phyloP scores from a whole-genome alignment of 352 stramenopile species.

The Globisporangium radiosum region DNA sequence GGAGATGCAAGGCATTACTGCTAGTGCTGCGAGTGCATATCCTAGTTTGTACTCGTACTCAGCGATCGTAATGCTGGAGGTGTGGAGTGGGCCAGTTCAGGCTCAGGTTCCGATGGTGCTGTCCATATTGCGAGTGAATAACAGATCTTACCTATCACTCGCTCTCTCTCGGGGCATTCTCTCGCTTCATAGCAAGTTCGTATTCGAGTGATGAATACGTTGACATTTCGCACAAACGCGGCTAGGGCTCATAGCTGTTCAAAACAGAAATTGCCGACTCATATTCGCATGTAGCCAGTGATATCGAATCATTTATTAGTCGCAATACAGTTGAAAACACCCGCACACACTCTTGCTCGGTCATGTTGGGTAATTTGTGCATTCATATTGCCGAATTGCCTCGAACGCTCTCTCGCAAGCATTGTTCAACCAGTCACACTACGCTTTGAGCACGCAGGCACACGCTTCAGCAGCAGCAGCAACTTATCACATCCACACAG shows the following conservation, averaged over 20 bases:
- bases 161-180: background rate
- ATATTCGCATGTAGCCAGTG: too few relatives aligned
- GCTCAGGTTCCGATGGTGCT: background rate
- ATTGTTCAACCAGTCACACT: background rate
- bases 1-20: too few relatives aligned
- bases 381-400: background rate
- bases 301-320: background rate
- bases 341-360: background rate
- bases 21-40: background rate
- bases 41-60: too few relatives aligned
- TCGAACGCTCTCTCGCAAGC: background rate
- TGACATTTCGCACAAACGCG: too few relatives aligned
- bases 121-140: background rate
- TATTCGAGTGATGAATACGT: background rate
- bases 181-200: too few relatives aligned
- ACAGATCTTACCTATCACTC: background rate
- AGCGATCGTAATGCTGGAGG: too few relatives aligned
- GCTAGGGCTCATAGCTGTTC: background rate
- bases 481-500: background rate
- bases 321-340: background rate
- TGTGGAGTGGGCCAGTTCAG: background rate
- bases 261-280: background rate
- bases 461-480: background rate
- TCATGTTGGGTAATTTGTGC: too few relatives aligned
- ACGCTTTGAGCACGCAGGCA: background rate